Percentiles rank a stretch among this genome's conserved stretches.
phyloP scores from a whole-genome alignment of 495 filamentous ascomycete genomes.

The Aspergillus steynii region DNA sequence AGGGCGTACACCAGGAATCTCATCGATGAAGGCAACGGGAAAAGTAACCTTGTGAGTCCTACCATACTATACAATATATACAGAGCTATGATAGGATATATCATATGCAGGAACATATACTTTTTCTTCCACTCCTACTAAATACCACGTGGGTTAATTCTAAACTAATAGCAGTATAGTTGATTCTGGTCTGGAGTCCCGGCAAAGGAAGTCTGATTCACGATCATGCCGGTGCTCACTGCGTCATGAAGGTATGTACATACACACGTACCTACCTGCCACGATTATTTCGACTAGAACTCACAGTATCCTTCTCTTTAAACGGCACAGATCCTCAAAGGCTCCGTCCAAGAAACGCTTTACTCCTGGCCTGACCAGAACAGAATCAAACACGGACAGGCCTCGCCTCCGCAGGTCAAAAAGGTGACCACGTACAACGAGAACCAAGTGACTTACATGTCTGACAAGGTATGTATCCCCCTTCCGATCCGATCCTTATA shows the following conservation, averaged over 20 bases:
- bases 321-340: constrained; percentile 62
- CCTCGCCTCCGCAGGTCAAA: constrained; percentile 46
- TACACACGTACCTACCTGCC: too few relatives aligned
- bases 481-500: too few relatives aligned
- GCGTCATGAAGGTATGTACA: constrained; percentile 59
- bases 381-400: constrained; percentile 43
- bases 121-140: too few relatives aligned
- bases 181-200: constrained; percentile 91
- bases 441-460: constrained; percentile 80
- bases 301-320: background rate
- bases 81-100: background rate
- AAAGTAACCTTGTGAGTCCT: constrained; percentile 77
- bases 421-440: constrained; percentile 50
- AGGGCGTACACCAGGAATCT: constrained; percentile 83
- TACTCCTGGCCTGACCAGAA: constrained; percentile 70
- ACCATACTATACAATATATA: background rate
- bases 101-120: background rate
- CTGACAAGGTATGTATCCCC: constrained; percentile 56
- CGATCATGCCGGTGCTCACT: constrained; percentile 85
- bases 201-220: constrained; percentile 84
- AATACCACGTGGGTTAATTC: background rate
- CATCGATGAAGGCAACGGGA: constrained; percentile 88
- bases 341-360: constrained; percentile 73
- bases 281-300: background rate
- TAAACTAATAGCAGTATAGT: constrained; percentile 35